These are phyloP conservation scores for Xylaria sp. DNA, from an alignment of 2,329 filamentous ascomycete genomes.

Conservation along the genomic window DNA sequence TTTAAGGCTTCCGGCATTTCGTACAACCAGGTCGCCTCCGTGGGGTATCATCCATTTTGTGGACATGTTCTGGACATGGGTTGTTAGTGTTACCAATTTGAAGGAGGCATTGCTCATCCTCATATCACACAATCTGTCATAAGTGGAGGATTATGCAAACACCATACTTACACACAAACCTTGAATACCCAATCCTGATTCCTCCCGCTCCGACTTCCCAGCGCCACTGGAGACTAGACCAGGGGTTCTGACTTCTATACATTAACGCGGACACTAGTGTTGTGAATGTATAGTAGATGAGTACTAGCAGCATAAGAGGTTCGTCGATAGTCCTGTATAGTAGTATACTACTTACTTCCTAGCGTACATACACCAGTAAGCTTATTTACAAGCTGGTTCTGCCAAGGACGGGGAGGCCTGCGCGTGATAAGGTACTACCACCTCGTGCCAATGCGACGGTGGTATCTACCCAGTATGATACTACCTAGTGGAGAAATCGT, in stretches of 20 bases:
- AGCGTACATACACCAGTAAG: conserved; percentile 22
- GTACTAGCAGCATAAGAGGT: background rate
- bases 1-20: conserved; percentile 34
- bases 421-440: conserved; percentile 28
- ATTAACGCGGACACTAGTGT: background rate
- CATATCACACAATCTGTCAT: conserved; percentile 29
- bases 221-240: background rate
- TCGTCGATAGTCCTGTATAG: too few species aligned
- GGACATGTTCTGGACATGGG: conserved; percentile 24
- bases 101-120: conserved; percentile 34
- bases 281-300: background rate
- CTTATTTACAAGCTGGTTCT: conserved; percentile 22
- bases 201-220: conserved; percentile 7
- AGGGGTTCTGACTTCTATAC: conserved; percentile 7
- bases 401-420: conserved; percentile 19
- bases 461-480: conserved; percentile 8
- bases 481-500: conserved; percentile 7
- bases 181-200: conserved; percentile 13
- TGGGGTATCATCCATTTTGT: conserved; percentile 29
- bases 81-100: conserved; percentile 34
- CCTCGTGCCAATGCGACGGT: conserved; percentile 20
- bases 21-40: conserved; percentile 22
- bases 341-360: background rate
- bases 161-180: conserved; percentile 6
- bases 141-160: conserved; percentile 34